Base-by-base conservation (phyloP, 2,329 filamentous ascomycete genomes). In the Fusarium mexicanum region DNA sequence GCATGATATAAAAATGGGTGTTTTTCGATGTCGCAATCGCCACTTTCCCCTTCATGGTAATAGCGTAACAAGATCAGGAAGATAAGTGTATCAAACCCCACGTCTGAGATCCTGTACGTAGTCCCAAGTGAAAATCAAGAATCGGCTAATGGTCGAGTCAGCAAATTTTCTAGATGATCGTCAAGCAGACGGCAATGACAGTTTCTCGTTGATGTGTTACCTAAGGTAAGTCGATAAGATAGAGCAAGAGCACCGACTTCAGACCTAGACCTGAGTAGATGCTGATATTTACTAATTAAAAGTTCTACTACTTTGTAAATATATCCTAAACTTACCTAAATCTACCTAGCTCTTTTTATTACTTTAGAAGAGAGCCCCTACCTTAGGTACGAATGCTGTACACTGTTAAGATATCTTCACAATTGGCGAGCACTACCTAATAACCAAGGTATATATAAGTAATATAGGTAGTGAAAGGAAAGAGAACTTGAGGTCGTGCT, bases 11-110 rank as follows among this genome's bases (percentile, higher is more conserved):
- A 69, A 63, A 60, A 64, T 65, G 62, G 60, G 58, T 57, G 64
- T 40, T 67, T 65, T 62, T 64, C 62, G 69, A 78, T 78, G 77
- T 76, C 77, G 77, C 68, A 74, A 78, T 78, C 65, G 74, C 72
- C 72, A 68, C 75, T 50, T 76, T 78, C 41, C 77, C 72, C 14
- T 60, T 78, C 64, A 47, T 20, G 64, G 77, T 24, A 50, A 37
- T 78, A 70, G 75, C 64, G 68, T 43, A 57, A 51, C 71, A 62
- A 62, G 67, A 54, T 72, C 53, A 40, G 50, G 43, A 55, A 63
- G 50, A 26, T 50, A 29, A 59, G 51, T 67, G n/a, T 64, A 38
- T 50, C 72, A 41, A 55, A 74, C 71, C 71, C 59, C 67, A 69
- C 58, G 71, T 55, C 33, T 40, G 8, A 41, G 35, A 47, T 50